Conservation (phyloP, 2,329 filamentous ascomycete genomes). For the Cercospora citrullina region DNA sequence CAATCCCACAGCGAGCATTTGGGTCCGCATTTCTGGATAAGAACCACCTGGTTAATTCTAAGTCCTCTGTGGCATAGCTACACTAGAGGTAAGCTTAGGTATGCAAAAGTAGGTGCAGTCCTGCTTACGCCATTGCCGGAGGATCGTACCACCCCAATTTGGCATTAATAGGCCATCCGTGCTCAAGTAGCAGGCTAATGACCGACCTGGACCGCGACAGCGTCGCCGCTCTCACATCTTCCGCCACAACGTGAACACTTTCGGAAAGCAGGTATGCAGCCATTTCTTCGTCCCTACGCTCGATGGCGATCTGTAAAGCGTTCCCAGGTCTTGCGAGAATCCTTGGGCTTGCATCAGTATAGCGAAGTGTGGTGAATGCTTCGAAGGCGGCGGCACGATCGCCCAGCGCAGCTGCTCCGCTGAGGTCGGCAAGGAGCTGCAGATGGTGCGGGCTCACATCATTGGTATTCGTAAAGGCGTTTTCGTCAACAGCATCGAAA, state of each 20-base stretch:
- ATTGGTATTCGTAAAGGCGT: too few species aligned
- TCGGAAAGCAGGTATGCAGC: constrained; percentile 5
- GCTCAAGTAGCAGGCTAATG: constrained; percentile 6
- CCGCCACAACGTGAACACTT: constrained; percentile 5
- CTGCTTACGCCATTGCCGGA: constrained; percentile 8
- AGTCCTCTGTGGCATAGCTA: constrained; percentile 8
- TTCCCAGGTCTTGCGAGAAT: not conserved
- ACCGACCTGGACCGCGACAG: constrained; percentile 6
- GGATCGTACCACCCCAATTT: constrained; percentile 13
- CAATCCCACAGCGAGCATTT: constrained; percentile 21
- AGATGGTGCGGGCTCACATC: too few species aligned
- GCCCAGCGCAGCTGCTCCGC: too few species aligned
- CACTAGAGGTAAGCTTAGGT: not conserved
- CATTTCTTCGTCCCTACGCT: not conserved
- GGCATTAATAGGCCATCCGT: constrained; percentile 14
- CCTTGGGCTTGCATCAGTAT: not conserved
- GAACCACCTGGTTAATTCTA: constrained; percentile 19
- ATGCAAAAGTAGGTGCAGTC: not conserved
- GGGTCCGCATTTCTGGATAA: constrained; percentile 21
- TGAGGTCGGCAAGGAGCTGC: too few species aligned
- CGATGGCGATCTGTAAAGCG: constrained; percentile 1
- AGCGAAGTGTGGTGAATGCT: constrained; percentile 12
- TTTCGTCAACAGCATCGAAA: too few species aligned
- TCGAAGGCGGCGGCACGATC: not conserved
- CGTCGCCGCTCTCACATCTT: constrained; percentile 1